phyloP scores from a whole-genome alignment of 2,329 filamentous ascomycete species.

The Nakataea oryzae region DNA sequence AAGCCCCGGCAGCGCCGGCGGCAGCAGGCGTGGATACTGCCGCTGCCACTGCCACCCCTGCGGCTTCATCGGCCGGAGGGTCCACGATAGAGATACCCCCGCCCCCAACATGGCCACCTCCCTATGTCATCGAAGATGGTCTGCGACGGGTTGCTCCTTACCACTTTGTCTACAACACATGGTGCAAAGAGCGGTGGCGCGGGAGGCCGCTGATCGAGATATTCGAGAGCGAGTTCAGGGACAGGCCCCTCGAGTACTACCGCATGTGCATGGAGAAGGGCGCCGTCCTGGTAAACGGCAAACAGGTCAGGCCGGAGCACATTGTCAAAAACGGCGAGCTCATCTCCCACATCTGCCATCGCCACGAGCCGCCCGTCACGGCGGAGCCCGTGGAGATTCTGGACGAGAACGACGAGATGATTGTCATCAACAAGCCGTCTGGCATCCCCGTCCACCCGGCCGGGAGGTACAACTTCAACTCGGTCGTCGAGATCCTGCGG shows the following conservation, averaged over 20 bases:
- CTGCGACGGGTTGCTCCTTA: constrained; percentile 79
- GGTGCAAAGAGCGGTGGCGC: constrained; percentile 89
- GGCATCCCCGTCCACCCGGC: constrained; percentile 93
- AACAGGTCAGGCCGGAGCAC: constrained; percentile 55
- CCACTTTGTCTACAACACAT: constrained; percentile 89
- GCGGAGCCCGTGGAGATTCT: constrained; percentile 70
- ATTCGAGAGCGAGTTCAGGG: constrained; percentile 85
- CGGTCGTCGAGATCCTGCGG: constrained; percentile 85
- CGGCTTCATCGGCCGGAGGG: not conserved
- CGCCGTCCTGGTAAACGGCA: constrained; percentile 70
- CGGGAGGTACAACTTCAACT: constrained; percentile 92
- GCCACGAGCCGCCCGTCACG: constrained; percentile 90
- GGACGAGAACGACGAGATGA: constrained; percentile 84
- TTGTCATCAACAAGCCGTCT: constrained; percentile 94
- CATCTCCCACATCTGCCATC: constrained; percentile 86
- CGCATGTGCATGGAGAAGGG: constrained; percentile 72
- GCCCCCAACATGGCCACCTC: constrained; percentile 39
- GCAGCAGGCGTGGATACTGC: not conserved
- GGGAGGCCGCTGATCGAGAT: constrained; percentile 73
- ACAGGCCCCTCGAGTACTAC: constrained; percentile 81
- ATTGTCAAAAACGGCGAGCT: constrained; percentile 80
- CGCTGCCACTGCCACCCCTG: no score
- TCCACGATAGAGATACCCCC: not conserved
- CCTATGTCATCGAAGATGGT: constrained; percentile 77
- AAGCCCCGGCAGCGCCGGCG: not conserved